These are phyloP conservation scores for Takashimella tepidaria DNA, from an alignment of 1,284 basidiomycete genomes.

Conservation along the genomic window DNA sequence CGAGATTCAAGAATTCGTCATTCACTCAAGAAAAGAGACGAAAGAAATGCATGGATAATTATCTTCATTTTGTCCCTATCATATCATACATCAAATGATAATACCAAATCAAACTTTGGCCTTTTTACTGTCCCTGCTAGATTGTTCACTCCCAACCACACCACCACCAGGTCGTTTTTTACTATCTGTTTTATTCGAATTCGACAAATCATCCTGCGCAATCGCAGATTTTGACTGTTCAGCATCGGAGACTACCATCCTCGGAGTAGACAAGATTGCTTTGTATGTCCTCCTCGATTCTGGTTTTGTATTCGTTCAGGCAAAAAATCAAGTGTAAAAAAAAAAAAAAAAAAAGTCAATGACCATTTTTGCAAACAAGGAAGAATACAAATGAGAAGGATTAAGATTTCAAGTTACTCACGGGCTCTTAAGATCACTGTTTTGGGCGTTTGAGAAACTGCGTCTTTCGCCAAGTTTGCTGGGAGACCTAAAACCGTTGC, in stretches of 20 bases:
- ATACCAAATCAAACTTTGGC: neutral
- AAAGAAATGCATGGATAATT: too few relatives aligned
- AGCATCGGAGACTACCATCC: slow-evolving; percentile 20
- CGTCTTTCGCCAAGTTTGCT: slow-evolving; percentile 47
- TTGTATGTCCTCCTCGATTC: slow-evolving; percentile 45
- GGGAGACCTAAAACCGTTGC: slow-evolving; percentile 45
- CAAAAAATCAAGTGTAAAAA: too few relatives aligned
- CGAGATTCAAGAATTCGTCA: too few relatives aligned
- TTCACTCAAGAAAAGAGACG: too few relatives aligned
- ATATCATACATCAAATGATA: too few relatives aligned
- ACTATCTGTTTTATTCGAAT: neutral
- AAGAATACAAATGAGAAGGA: neutral
- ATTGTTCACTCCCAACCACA: too few relatives aligned
- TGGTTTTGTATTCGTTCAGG: too few relatives aligned
- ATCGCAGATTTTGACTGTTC: neutral
- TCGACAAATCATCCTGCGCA: too few relatives aligned
- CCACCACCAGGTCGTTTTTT: neutral
- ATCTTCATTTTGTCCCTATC: too few relatives aligned
- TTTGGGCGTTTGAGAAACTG: slow-evolving; percentile 36
- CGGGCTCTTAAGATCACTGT: slow-evolving; percentile 44
- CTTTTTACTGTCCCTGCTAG: neutral
- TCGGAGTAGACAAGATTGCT: slow-evolving; percentile 38
- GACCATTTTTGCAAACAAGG: neutral
- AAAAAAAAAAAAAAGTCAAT: neutral
- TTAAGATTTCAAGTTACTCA: slow-evolving; percentile 21